These are phyloP conservation scores for Neckera pumila DNA, from an alignment of 225 moss, liverwort and hornwort genomes.

Conservation along the genomic window DNA sequence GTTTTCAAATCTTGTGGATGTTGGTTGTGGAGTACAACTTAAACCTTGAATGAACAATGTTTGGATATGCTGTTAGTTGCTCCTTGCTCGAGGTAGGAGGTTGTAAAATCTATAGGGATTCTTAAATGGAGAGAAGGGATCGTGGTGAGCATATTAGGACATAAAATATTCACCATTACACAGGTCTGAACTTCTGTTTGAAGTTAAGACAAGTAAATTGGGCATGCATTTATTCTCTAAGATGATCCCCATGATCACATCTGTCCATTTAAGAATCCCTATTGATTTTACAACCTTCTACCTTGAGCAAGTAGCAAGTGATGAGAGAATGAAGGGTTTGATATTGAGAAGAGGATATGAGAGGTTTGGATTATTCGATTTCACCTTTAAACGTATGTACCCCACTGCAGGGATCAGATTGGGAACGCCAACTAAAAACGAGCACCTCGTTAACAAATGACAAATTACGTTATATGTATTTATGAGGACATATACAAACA, in stretches of 20 bases:
- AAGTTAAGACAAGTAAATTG: neutral
- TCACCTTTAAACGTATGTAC: neutral
- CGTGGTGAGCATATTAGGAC: neutral
- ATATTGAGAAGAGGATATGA: neutral
- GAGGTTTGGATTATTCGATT: neutral
- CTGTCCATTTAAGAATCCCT: neutral
- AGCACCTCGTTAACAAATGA: neutral
- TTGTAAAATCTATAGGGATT: neutral
- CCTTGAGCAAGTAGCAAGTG: neutral
- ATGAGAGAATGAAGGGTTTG: neutral
- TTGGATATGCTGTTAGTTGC: neutral
- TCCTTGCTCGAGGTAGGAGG: neutral
- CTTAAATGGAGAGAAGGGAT: neutral
- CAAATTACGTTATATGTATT: neutral
- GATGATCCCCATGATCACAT: neutral
- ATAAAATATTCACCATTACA: neutral
- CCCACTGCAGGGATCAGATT: neutral
- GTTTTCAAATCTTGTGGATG: neutral
- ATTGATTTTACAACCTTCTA: neutral
- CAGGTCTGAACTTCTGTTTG: neutral
- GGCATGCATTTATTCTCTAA: neutral
- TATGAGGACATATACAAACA: neutral
- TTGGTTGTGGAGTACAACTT: neutral
- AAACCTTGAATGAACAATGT: neutral
- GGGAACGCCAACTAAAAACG: neutral